Base-by-base conservation (phyloP, 208 protist species). In the Trypanosoma melophagium region DNA sequence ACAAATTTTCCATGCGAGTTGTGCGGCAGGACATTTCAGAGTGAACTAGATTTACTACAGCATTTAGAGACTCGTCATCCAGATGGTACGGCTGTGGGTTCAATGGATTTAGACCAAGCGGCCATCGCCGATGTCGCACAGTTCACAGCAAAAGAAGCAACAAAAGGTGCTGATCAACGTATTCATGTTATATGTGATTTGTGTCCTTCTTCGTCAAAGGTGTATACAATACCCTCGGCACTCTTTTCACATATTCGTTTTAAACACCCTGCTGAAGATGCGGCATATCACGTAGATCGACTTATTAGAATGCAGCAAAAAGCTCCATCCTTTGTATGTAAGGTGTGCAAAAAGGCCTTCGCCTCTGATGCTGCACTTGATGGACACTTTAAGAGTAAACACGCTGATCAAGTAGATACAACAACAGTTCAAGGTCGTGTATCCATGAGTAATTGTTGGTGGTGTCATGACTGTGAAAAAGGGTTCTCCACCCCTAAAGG, bases 211-310 rank as follows among this genome's bases (percentile, higher is more conserved):
- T n/a, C 66, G 0, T 41, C 40, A 9, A 86, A 82, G 47, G 68
- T 91, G 38, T 96, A 87, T 79, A 91, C 74, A 24, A 74, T 80
- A 54, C 77, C 87, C 7, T 96, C 90, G 0, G 86, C 87, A 0
- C 71, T 96, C 7, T 94, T 87, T 60, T 82, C 90, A 8, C 90
- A 96, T 71, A 86, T 96, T 13, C 83, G 88, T 40, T 90, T 96
- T 62, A 85, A 89, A 40, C 90, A 96, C 74, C 83, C 86, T 19
- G 45, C 35, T 28, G 84, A 89, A 64, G 88, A 96, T 54, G 82
- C 90, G 16, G 71, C 70, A 21, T 84, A 83, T 56, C 83, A 94
- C 40, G 85, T 92, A 19, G 80, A 93, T 24, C 87, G 90, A 19
- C 77, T 94, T 47, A 74, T 93, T 54, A 69, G 69, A 41, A 65